Percentiles rank a stretch among this genome's conserved stretches.
These are phyloP conservation scores for Dactylellina drechsleri DNA, from an alignment of 2,329 filamentous ascomycete species.

Conservation along the genomic window DNA sequence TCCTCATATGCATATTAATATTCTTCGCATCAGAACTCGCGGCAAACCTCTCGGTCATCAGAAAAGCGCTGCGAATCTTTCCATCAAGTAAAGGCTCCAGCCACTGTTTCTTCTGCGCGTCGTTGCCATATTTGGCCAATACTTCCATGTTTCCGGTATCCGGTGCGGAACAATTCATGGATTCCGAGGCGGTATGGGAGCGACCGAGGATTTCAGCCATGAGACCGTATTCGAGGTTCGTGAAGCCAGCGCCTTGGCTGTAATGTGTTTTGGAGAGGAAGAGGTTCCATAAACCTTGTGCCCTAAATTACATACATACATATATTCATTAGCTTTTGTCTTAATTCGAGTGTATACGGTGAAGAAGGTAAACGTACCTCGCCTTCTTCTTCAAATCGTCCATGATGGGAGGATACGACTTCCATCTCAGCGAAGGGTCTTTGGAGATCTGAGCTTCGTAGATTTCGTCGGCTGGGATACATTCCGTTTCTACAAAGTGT, in stretches of 20 bases:
- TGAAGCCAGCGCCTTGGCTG: constrained; percentile 92
- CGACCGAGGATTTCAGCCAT: constrained; percentile 97
- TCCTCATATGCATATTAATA: constrained; percentile 82
- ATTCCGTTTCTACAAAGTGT: constrained; percentile 97
- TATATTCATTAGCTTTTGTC: not conserved
- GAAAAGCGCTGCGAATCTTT: constrained; percentile 85
- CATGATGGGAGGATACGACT: constrained; percentile 79
- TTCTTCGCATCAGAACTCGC: constrained; percentile 93
- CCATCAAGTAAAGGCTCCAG: constrained; percentile 82
- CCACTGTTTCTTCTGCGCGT: constrained; percentile 85
- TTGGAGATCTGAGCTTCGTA: constrained; percentile 58
- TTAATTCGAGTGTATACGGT: not conserved
- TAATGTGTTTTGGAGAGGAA: constrained; percentile 96
- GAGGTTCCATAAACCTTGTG: constrained; percentile 96
- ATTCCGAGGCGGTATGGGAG: constrained; percentile 82
- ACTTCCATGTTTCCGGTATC: constrained; percentile 98
- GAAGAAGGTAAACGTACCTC: constrained; percentile 59
- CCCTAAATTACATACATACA: constrained; percentile 57
- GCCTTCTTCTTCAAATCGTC: constrained; percentile 91
- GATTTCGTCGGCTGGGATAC: constrained; percentile 57
- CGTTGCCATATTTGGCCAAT: constrained; percentile 87
- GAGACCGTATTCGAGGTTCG: constrained; percentile 94
- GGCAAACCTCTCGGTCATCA: constrained; percentile 92
- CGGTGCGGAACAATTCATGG: constrained; percentile 87
- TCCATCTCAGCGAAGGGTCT: constrained; percentile 59